Percentiles rank a stretch among this genome's conserved stretches.
Conservation (phyloP, 352 stramenopile species). For the Blastocystis sp. region DNA sequence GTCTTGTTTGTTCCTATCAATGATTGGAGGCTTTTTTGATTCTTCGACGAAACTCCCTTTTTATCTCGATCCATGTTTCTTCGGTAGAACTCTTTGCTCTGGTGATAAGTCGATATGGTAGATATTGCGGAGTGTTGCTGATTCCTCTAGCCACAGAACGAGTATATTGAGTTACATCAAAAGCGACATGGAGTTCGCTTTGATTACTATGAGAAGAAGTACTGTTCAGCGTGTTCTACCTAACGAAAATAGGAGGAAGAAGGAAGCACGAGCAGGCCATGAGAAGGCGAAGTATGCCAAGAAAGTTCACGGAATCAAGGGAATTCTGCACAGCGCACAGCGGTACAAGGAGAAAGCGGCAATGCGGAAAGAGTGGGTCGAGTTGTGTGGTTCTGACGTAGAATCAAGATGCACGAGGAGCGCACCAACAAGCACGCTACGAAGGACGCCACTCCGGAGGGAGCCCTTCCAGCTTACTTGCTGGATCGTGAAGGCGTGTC, state of each 20-base stretch:
- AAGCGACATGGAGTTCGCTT: slow-evolving; percentile 97
- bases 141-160: slow-evolving; percentile 71
- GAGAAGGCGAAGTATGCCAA: slow-evolving; percentile 91
- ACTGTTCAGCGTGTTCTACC: neutral
- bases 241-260: slow-evolving; percentile 80
- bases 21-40: neutral
- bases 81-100: slow-evolving; percentile 42
- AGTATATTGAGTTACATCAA: slow-evolving; percentile 98
- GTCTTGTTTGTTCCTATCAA: slow-evolving; percentile 36
- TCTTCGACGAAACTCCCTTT: neutral
- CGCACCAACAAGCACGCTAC: slow-evolving; percentile 95
- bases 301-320: slow-evolving; percentile 93
- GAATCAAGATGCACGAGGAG: slow-evolving; percentile 94
- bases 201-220: slow-evolving; percentile 80
- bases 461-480: slow-evolving; percentile 94
- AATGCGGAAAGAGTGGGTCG: slow-evolving; percentile 90
- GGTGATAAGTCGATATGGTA: slow-evolving; percentile 30
- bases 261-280: slow-evolving; percentile 93
- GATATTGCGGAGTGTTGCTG: neutral
- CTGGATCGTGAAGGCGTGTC: slow-evolving; percentile 95
- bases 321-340: slow-evolving; percentile 97
- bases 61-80: neutral
- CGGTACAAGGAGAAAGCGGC: slow-evolving; percentile 99
- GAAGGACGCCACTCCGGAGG: slow-evolving; percentile 89
- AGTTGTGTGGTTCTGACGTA: neutral